These are phyloP conservation scores for Scytalidium sp. DNA, from an alignment of 2,329 filamentous ascomycete species.

Conservation along the genomic window DNA sequence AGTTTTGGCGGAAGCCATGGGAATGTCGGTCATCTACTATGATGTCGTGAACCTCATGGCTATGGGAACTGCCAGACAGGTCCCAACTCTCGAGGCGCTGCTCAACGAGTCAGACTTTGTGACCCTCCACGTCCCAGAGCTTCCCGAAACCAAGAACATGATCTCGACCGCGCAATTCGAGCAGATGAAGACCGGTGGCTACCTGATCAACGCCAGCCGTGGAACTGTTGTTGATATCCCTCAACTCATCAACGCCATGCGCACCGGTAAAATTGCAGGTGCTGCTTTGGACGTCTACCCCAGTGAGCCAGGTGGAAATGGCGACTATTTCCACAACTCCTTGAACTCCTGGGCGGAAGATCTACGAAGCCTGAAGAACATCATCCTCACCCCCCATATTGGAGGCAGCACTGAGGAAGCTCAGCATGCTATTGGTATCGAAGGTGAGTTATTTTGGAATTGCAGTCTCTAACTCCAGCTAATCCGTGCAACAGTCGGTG, in stretches of 20 bases:
- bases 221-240: slow-evolving; percentile 94
- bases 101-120: slow-evolving; percentile 85
- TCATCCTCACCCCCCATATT: slow-evolving; percentile 95
- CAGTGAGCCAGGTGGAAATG: slow-evolving; percentile 88
- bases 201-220: slow-evolving; percentile 93
- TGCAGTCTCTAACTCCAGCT: not conserved
- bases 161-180: slow-evolving; percentile 77
- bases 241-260: slow-evolving; percentile 83
- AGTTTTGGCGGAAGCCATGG: slow-evolving; percentile 94
- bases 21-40: slow-evolving; percentile 97
- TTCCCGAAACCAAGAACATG: slow-evolving; percentile 90
- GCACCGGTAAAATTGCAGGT: slow-evolving; percentile 81
- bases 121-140: slow-evolving; percentile 90
- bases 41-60: slow-evolving; percentile 94
- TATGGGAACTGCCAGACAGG: slow-evolving; percentile 82
- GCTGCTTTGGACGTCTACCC: slow-evolving; percentile 97
- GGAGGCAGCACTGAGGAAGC: slow-evolving; percentile 97
- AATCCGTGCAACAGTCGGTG: slow-evolving; percentile 56
- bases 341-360: slow-evolving; percentile 86
- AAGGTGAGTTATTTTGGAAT: slow-evolving; percentile 47
- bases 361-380: slow-evolving; percentile 79
- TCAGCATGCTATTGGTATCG: slow-evolving; percentile 90
- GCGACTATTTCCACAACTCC: slow-evolving; percentile 85
- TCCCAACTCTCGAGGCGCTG: slow-evolving; percentile 72
- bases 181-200: slow-evolving; percentile 89